Evolutionary conservation across 768 basidiomycete species (phyloP).

Genomic region (Rhizopogon roseolus): DNA sequence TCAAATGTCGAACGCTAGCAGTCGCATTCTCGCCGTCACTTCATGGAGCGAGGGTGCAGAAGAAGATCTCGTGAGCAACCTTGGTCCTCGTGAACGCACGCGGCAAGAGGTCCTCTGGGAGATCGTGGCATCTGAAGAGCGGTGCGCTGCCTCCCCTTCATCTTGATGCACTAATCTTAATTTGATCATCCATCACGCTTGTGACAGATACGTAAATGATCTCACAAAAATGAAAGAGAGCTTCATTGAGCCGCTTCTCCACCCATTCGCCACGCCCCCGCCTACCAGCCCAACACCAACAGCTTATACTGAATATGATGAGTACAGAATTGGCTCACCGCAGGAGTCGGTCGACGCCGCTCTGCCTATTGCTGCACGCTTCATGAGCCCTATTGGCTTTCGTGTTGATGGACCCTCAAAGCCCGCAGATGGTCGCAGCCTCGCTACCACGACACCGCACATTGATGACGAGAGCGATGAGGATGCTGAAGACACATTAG

Average conservation of each 20-base stretch:
- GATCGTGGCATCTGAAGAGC: slow-evolving; percentile 93
- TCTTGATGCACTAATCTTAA: slow-evolving; percentile 1
- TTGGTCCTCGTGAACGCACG: slow-evolving; percentile 91
- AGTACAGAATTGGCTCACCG: slow-evolving; percentile 65
- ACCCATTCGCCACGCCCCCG: slow-evolving; percentile 55
- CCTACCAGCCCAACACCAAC: slow-evolving; percentile 47
- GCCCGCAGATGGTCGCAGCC: slow-evolving; percentile 43
- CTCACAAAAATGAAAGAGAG: slow-evolving; percentile 90
- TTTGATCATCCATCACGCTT: background rate
- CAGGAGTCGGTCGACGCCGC: slow-evolving; percentile 71
- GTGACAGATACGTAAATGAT: slow-evolving; percentile 82
- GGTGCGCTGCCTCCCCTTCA: slow-evolving; percentile 41
- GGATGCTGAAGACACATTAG: slow-evolving; percentile 48
- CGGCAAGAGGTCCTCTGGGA: slow-evolving; percentile 96
- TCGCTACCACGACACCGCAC: slow-evolving; percentile 43
- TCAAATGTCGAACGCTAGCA: slow-evolving; percentile 66
- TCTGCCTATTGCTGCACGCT: slow-evolving; percentile 87
- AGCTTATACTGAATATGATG: slow-evolving; percentile 63
- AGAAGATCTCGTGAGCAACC: slow-evolving; percentile 87
- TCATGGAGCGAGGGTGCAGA: slow-evolving; percentile 96
- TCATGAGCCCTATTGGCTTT: slow-evolving; percentile 65
- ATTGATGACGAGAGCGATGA: slow-evolving; percentile 74
- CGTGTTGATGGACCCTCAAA: slow-evolving; percentile 42
- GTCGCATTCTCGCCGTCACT: slow-evolving; percentile 68
- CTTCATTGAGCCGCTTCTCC: slow-evolving; percentile 85